Evolutionary conservation across 2,329 filamentous ascomycete species (phyloP), one percentile per base, ranked within the genome.

Genomic region (Penicillium sp.): DNA sequence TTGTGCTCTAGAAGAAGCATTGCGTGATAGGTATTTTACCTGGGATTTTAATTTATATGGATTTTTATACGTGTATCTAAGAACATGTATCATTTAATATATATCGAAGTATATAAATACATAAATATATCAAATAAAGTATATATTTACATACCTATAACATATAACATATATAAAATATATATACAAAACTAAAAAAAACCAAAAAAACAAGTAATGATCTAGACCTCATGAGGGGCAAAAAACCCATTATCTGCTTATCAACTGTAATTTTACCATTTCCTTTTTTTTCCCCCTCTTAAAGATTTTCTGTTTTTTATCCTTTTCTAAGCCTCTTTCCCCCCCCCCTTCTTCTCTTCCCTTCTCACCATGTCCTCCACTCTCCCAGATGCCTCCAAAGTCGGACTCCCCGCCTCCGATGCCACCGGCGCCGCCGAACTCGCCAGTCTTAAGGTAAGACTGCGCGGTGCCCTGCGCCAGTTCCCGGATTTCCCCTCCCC

Each of bases 401-500:
- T 72, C 75, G 67, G 72, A 72, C 69, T 74, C 66, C 56, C 74
- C 73, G 50, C 75, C 81, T 45, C 76, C 75, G 56, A 72, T 77
- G 40, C 76, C 76, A 58, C 77, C 77, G 63, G 72, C 73, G 54
- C 74, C 77, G 58, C 75, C 75, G 80, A 85, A 84, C 80, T 83
- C 78, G 67, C 80, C 78, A 73, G 76, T 83, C 84, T 87, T 82
- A 83, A 84, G 75, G 77, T 83, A 78, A 88, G 74, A 77, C 82
- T 92, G 81, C 82, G 86, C 71, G 77, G 78, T 65, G 84, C 88
- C 57, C 84, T 97, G 66, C 89, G 90, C 76, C 87, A 91, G 75
- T 96, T 91, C 79, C 85, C 87, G 69, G 91, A 97, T 81, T 97
- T 97, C 79, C 93, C 93, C 57, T 87, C 88, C 63, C 87, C 89